These are phyloP conservation scores for Globisporangium nodosum DNA, from an alignment of 352 stramenopile species.

Conservation along the genomic window DNA sequence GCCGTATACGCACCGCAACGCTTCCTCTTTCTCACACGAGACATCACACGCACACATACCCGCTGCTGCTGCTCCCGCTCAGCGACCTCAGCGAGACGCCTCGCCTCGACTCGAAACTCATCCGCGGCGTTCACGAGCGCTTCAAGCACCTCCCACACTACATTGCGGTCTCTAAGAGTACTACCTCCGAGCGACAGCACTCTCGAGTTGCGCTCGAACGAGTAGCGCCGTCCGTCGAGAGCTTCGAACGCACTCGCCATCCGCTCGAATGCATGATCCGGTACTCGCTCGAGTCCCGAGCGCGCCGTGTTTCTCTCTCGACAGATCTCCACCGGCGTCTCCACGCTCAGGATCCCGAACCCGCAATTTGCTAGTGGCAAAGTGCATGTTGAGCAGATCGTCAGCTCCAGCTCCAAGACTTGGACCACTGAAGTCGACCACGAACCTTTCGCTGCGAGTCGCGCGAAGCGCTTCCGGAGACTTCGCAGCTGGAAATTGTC, in stretches of 20 bases:
- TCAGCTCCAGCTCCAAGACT: no score
- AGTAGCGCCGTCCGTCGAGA: constrained; percentile 12
- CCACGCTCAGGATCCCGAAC: constrained; percentile 40
- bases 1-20: neutral
- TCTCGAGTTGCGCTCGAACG: constrained; percentile 34
- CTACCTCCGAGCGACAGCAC: constrained; percentile 13
- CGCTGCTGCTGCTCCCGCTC: neutral
- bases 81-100: neutral
- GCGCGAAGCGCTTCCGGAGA: constrained; percentile 61
- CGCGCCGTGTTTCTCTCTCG: constrained; percentile 35
- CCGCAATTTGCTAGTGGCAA: constrained; percentile 22
- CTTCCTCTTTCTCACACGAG: neutral
- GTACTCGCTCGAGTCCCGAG: constrained; percentile 19
- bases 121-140: constrained; percentile 1
- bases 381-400: neutral
- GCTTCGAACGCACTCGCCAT: constrained; percentile 50
- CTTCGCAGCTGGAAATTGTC: constrained; percentile 72
- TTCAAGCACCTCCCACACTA: neutral
- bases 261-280: constrained; percentile 34
- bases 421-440: neutral
- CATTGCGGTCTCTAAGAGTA: neutral
- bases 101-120: neutral
- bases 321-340: constrained; percentile 25
- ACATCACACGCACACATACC: neutral
- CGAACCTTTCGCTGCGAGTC: constrained; percentile 42